A percentile compares a stretch with the other conserved stretches of the same genome.
Conservation (phyloP, 1,284 basidiomycete species). For the Salmacisia buchloeana region DNA sequence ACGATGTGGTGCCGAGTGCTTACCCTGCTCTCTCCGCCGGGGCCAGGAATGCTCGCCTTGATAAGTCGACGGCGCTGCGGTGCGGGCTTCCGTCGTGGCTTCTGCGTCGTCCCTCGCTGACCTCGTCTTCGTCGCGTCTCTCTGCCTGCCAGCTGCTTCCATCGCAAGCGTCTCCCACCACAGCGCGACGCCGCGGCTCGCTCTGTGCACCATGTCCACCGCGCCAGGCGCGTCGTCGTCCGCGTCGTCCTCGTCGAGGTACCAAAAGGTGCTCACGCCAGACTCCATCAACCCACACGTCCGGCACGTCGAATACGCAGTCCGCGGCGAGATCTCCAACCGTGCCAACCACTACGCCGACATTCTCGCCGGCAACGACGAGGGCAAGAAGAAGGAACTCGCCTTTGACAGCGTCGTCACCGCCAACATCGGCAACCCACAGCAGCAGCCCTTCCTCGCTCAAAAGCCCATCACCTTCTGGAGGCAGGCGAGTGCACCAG, state of each 20-base stretch:
- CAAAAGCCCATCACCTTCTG: slow-evolving; percentile 89
- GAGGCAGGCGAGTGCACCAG: slow-evolving; percentile 65
- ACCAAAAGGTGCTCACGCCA: slow-evolving; percentile 51
- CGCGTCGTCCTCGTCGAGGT: slow-evolving; percentile 41
- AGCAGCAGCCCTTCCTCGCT: slow-evolving; percentile 80
- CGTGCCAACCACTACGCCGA: slow-evolving; percentile 70
- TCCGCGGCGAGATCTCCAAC: slow-evolving; percentile 91
- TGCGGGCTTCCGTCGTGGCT: too few species aligned
- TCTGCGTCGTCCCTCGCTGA: too few species aligned
- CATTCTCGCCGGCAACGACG: slow-evolving; percentile 19
- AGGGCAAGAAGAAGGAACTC: slow-evolving; percentile 57
- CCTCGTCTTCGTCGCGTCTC: too few species aligned
- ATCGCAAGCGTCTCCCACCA: too few species aligned
- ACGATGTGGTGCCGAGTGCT: too few species aligned
- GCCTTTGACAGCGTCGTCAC: slow-evolving; percentile 86
- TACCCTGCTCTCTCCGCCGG: too few species aligned
- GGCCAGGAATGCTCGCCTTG: too few species aligned
- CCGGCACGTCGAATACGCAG: slow-evolving; percentile 87
- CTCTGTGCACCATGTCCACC: too few species aligned
- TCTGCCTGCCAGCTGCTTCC: too few species aligned
- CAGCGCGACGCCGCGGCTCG: too few species aligned
- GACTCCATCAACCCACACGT: slow-evolving; percentile 68
- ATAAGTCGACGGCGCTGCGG: too few species aligned
- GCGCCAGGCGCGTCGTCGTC: too few species aligned
- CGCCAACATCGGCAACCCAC: slow-evolving; percentile 96